These are phyloP conservation scores for Panicum virgatum DNA, from an alignment of 202 grass and related monocot species.

Conservation along the genomic window DNA sequence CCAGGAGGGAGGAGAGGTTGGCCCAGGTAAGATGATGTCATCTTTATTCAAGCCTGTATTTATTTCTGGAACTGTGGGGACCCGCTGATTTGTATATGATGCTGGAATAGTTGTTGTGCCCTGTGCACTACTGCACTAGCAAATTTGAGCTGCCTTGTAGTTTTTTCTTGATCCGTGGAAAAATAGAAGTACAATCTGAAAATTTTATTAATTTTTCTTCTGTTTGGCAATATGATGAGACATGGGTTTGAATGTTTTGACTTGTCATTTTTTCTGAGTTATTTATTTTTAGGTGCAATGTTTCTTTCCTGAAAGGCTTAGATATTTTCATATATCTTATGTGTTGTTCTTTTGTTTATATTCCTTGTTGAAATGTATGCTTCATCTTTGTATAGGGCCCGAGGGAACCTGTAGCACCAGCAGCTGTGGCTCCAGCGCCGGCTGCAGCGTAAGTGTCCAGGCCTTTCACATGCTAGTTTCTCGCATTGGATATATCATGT, in stretches of 20 bases:
- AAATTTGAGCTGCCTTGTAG: not conserved
- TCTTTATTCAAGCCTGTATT: not conserved
- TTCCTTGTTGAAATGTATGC: not conserved
- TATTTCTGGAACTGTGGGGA: not conserved
- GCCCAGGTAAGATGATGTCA: slow-evolving; percentile 51
- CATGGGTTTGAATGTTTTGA: not conserved
- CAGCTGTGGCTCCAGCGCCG: slow-evolving; percentile 41
- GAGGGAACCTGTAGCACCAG: slow-evolving; percentile 38
- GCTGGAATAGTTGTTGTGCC: no score
- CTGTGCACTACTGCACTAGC: no score
- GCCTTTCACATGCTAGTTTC: not conserved
- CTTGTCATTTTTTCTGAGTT: not conserved
- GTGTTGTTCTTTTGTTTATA: not conserved
- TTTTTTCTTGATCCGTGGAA: not conserved
- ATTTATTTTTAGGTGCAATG: not conserved
- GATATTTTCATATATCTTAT: not conserved
- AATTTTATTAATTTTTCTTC: not conserved
- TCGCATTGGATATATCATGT: not conserved
- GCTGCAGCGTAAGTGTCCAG: slow-evolving; percentile 39
- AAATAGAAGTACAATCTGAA: not conserved
- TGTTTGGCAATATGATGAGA: not conserved
- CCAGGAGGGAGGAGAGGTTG: slow-evolving; percentile 68
- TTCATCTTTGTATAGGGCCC: slow-evolving; percentile 47
- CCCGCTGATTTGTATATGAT: not conserved
- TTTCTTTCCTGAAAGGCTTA: not conserved